These are phyloP conservation scores for Leishmania amazonensis DNA, from an alignment of 208 protist species.

Conservation along the genomic window DNA sequence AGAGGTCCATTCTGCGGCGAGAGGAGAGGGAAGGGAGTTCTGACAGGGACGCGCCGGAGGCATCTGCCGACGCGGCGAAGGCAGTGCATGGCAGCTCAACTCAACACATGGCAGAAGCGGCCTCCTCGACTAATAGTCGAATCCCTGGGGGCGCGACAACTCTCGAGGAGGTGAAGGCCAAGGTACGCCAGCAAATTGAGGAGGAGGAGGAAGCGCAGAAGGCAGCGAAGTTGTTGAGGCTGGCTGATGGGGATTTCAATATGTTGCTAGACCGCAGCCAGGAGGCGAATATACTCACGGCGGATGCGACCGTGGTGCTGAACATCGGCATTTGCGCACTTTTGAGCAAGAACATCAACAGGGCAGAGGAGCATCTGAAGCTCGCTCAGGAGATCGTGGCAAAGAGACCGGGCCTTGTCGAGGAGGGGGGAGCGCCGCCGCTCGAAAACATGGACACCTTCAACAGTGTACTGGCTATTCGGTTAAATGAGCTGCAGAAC, in stretches of 20 bases:
- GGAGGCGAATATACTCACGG: slow-evolving; percentile 23
- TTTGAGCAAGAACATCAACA: slow-evolving; percentile 57
- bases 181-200: slow-evolving; percentile 42
- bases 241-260: slow-evolving; percentile 58
- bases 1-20: slow-evolving; percentile 29
- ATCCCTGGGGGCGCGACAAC: slow-evolving; percentile 1
- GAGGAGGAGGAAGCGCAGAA: slow-evolving; percentile 22
- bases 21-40: slow-evolving; percentile 2
- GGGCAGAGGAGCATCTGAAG: slow-evolving; percentile 69
- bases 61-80: neutral
- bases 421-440: slow-evolving; percentile 56
- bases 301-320: slow-evolving; percentile 61
- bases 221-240: slow-evolving; percentile 1
- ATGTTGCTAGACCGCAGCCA: slow-evolving; percentile 36
- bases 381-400: slow-evolving; percentile 61
- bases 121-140: neutral
- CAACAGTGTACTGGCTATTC: slow-evolving; percentile 61
- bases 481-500: slow-evolving; percentile 44
- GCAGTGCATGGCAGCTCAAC: neutral
- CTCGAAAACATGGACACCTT: slow-evolving; percentile 65
- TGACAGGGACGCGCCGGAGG: slow-evolving; percentile 1
- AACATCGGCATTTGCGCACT: slow-evolving; percentile 77
- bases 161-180: slow-evolving; percentile 32
- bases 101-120: neutral
- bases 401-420: slow-evolving; percentile 56